A percentile compares a stretch with the other conserved stretches of the same genome.
These are phyloP conservation scores for Chalara sp. DNA, from an alignment of 2,329 filamentous ascomycete species.

Conservation along the genomic window DNA sequence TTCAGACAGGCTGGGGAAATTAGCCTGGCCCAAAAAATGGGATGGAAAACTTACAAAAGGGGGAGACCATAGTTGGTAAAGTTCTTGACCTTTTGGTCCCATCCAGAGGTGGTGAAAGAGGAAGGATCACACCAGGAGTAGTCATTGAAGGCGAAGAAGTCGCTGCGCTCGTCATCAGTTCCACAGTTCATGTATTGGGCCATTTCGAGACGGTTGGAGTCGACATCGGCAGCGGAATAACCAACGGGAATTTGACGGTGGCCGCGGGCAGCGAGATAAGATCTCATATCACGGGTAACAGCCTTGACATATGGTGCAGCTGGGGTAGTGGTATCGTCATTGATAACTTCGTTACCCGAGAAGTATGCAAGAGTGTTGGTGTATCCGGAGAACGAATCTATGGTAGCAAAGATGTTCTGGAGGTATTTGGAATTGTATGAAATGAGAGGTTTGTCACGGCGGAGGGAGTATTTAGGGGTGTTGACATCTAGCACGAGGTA, in stretches of 20 bases:
- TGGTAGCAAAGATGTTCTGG: conserved; percentile 64
- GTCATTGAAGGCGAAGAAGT: conserved; percentile 63
- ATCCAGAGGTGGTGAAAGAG: conserved; percentile 52
- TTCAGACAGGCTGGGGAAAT: conserved; percentile 57
- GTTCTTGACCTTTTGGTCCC: conserved; percentile 63
- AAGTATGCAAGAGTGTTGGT: conserved; percentile 61
- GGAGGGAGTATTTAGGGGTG: conserved; percentile 65
- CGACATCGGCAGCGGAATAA: conserved; percentile 59
- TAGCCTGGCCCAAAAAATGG: conserved; percentile 1
- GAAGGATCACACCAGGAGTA: conserved; percentile 61
- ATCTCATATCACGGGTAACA: conserved; percentile 49
- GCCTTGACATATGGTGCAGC: conserved; percentile 53
- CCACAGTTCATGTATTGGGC: conserved; percentile 71
- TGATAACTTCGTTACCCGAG: conserved; percentile 54
- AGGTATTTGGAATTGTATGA: conserved; percentile 68
- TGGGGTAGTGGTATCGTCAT: conserved; percentile 42
- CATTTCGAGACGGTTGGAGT: conserved; percentile 61
- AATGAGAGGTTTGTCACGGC: conserved; percentile 48
- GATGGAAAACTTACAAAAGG: conserved; percentile 32
- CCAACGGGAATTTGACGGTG: conserved; percentile 48
- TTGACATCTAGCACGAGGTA: conserved; percentile 69
- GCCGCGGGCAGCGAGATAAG: conserved; percentile 41
- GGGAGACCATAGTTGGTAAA: conserved; percentile 63
- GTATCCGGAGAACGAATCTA: conserved; percentile 62
- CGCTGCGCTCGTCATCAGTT: conserved; percentile 55